phyloP scores from a whole-genome alignment of 2,329 filamentous ascomycete species.

The Cladosporium sp. region DNA sequence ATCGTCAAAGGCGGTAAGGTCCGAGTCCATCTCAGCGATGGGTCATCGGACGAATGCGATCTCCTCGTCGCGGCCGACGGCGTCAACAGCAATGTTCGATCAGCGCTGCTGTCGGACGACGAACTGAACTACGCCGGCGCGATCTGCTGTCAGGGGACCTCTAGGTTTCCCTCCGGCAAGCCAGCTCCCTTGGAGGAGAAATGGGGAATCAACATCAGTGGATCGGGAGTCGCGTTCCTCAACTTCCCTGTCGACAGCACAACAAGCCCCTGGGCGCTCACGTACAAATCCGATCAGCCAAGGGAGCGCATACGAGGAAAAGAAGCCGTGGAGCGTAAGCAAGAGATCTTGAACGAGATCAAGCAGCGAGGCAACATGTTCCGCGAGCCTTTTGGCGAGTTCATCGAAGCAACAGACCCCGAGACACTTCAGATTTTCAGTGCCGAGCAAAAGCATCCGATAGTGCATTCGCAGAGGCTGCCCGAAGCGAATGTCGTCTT shows the following conservation, averaged over 20 bases:
- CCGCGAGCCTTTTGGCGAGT: slow-evolving; percentile 44
- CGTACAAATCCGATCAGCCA: slow-evolving; percentile 32
- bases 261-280: slow-evolving; percentile 49
- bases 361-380: slow-evolving; percentile 41
- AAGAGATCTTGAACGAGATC: slow-evolving; percentile 39
- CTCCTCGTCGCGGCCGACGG: slow-evolving; percentile 26
- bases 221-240: slow-evolving; percentile 47
- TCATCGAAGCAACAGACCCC: slow-evolving; percentile 46
- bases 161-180: slow-evolving; percentile 21
- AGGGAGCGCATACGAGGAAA: slow-evolving; percentile 22
- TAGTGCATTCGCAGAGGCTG: slow-evolving; percentile 39
- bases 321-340: slow-evolving; percentile 25
- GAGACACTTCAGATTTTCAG: slow-evolving; percentile 44
- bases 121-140: slow-evolving; percentile 22
- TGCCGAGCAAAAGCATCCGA: slow-evolving; percentile 50
- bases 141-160: slow-evolving; percentile 16
- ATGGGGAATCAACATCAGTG: slow-evolving; percentile 29
- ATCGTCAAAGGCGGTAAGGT: slow-evolving; percentile 10
- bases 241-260: slow-evolving; percentile 48
- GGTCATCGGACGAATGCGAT: slow-evolving; percentile 22
- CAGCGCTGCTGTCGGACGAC: slow-evolving; percentile 16
- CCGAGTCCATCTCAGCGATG: slow-evolving; percentile 14
- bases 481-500: slow-evolving; percentile 41
- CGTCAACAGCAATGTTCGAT: slow-evolving; percentile 25
- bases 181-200: slow-evolving; percentile 21